These are phyloP conservation scores for Diospyros kaki DNA, from an alignment of 148 eudicot species.

Conservation along the genomic window DNA sequence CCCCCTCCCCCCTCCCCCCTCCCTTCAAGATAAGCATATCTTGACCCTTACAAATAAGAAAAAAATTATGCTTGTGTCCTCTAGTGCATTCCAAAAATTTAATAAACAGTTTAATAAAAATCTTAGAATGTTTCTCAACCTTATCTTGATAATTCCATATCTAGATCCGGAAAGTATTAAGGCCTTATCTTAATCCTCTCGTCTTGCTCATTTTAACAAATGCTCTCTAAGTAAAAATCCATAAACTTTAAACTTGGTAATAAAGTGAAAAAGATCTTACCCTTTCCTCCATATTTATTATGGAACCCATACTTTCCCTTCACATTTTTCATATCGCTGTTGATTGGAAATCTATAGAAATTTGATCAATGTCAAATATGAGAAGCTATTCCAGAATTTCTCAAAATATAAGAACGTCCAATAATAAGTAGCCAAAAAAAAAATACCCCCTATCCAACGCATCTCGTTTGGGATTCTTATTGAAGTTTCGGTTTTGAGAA, in stretches of 20 bases:
- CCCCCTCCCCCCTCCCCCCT: too few species aligned
- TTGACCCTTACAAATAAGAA: too few species aligned
- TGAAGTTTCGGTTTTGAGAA: slow-evolving; percentile 38
- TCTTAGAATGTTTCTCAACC: too few species aligned
- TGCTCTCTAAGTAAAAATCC: neutral
- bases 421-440: slow-evolving; percentile 1
- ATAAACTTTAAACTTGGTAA: neutral
- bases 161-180: neutral
- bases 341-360: slow-evolving; percentile 36
- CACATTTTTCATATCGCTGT: slow-evolving; percentile 30
- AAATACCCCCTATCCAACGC: slow-evolving; percentile 48
- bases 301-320: slow-evolving; percentile 34
- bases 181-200: too few species aligned
- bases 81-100: neutral
- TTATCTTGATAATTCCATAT: too few species aligned
- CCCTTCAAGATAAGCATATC: too few species aligned
- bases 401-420: neutral
- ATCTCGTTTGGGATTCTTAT: slow-evolving; percentile 30
- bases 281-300: slow-evolving; percentile 39
- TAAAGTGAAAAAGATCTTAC: slow-evolving; percentile 18
- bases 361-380: neutral
- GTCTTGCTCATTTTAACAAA: too few species aligned
- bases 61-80: too few species aligned
- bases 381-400: neutral
- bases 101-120: too few species aligned